Conservation (phyloP, 176 grass and related monocot species). For the Otatea glauca region DNA sequence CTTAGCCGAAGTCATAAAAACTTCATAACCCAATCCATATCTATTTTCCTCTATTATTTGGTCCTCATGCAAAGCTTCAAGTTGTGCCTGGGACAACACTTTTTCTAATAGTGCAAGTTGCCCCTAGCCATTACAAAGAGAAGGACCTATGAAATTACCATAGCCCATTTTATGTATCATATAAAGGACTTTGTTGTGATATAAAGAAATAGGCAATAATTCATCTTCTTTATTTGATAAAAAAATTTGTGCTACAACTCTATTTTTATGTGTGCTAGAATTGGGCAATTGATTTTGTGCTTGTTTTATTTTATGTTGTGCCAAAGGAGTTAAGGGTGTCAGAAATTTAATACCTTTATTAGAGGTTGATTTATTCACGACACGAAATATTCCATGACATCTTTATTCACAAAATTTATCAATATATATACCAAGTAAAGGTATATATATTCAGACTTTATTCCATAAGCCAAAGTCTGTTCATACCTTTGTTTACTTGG, state of each 20-base stretch:
- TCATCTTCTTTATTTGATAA: too few species aligned
- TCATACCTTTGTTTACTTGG: too few species aligned
- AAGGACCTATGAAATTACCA: neutral
- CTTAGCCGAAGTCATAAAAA: neutral
- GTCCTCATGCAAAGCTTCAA: neutral
- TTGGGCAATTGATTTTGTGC: too few species aligned
- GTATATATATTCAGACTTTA: too few species aligned
- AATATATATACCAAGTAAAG: too few species aligned
- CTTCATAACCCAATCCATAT: neutral
- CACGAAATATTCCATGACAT: neutral
- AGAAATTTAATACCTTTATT: neutral
- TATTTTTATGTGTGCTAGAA: too few species aligned
- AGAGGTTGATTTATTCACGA: neutral
- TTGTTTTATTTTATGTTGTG: too few species aligned
- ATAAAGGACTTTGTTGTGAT: neutral
- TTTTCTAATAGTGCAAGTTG: neutral
- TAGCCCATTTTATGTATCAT: conserved; percentile 13
- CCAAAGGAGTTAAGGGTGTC: neutral
- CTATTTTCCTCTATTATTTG: neutral
- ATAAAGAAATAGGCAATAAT: neutral
- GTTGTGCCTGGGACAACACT: neutral
- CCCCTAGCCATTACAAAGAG: neutral
- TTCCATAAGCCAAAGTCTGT: too few species aligned
- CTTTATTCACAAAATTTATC: too few species aligned
- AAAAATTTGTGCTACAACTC: too few species aligned